Evolutionary conservation across 1,284 basidiomycete species (phyloP), one percentile per base, ranked within the genome.

Genomic region (Butyriboletus appendiculatus): DNA sequence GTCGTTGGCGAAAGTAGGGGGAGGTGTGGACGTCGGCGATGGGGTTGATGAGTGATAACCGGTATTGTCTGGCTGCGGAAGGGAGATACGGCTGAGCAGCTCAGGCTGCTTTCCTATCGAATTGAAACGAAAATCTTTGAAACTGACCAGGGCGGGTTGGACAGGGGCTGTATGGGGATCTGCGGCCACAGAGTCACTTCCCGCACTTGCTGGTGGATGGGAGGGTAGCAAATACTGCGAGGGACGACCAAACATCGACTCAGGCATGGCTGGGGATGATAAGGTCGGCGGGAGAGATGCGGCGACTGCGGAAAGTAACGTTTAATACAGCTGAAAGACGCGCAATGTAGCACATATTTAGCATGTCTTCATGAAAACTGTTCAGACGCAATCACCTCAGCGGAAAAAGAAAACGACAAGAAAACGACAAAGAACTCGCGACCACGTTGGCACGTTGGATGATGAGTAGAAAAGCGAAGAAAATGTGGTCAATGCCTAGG

Each of bases 101-200:
- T 69, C 65, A 1, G 79, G 79, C 56, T 71, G 62, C 58, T 76
- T 76, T 40, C 80, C 80, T 46, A 82, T 82, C 12, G 66, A 73
- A 22, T 60, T 64, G 62, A 82, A 82, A 26, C 66, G 68, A 60
- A 82, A 72, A 48, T 69, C 58, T 20, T 68, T 57, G 53, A 80
- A 77, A 20, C 39, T 52, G n/a, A 38, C 61, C 18, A 62, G 45
- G 1, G 41, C 42, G 4, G 37, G 30, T 16, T 46, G 52, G 9
- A 68, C 49, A 57, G 69, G 53, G 55, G 52, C 30, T n/a, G 48
- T 15, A 26, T 35, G 46, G 14, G 53, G 32, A 28, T 46, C 48
- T 20, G 53, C 40, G 14, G 26, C 11, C 20, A 22, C 26, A 15
- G 22, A 24, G 30, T 15, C 30, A 35, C 8, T 20, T 8, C 12